Evolutionary conservation across 2,329 filamentous ascomycete genomes (phyloP).

Genomic region (Apiospora koreana): DNA sequence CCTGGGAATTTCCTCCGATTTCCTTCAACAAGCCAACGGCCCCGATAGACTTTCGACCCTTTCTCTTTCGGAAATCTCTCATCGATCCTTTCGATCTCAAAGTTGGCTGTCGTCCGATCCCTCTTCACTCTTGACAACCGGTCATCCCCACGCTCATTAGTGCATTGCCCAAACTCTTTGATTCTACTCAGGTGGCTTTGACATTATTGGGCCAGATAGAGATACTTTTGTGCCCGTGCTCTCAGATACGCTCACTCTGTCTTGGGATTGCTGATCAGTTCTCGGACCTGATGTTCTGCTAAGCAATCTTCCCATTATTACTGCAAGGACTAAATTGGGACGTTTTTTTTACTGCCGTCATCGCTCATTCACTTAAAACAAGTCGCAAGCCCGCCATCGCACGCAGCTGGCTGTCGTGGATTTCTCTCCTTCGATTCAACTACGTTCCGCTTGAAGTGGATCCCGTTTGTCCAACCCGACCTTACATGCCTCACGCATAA

Average conservation of each 20-base stretch:
- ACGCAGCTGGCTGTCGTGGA: slow-evolving; percentile 11
- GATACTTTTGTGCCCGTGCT: not conserved
- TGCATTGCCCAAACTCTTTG: not conserved
- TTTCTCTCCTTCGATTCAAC: not conserved
- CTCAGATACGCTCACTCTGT: slow-evolving; percentile 5
- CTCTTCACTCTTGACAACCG: not conserved
- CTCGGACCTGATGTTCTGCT: not conserved
- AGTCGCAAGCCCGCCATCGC: not conserved
- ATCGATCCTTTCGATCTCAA: not conserved
- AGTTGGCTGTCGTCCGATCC: slow-evolving; percentile 1
- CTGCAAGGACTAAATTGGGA: not conserved
- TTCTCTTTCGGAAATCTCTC: not conserved
- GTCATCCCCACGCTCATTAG: not conserved
- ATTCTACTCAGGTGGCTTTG: not conserved
- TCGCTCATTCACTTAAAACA: slow-evolving; percentile 2
- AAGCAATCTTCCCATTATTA: not conserved
- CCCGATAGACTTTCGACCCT: not conserved
- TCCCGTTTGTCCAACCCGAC: slow-evolving; percentile 12
- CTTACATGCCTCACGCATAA: not conserved
- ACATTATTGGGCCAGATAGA: not conserved
- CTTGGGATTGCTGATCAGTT: not conserved
- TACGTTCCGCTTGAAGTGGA: slow-evolving; percentile 16
- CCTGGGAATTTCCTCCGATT: not conserved
- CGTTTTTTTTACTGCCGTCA: slow-evolving; percentile 5
- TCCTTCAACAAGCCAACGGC: not conserved